Evolutionary conservation across 1,284 basidiomycete genomes (phyloP).

Genomic region (Abortiporus biennis): DNA sequence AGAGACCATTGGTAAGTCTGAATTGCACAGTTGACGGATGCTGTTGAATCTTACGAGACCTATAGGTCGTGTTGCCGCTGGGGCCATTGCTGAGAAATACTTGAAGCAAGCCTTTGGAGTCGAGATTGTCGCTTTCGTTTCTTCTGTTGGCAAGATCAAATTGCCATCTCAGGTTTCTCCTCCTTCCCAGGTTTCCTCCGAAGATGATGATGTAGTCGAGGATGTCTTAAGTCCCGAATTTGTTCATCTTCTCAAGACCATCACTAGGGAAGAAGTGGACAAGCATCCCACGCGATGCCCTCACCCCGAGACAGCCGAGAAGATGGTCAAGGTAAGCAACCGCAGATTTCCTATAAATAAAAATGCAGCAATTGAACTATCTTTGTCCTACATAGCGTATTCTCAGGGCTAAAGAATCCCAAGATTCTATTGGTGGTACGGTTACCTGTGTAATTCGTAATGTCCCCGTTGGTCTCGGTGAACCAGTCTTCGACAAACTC

Average conservation of each 20-base stretch:
- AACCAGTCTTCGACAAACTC: conserved; percentile 98
- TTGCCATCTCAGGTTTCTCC: conserved; percentile 51
- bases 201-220: conserved; percentile 66
- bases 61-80: conserved; percentile 90
- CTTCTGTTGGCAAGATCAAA: conserved; percentile 90
- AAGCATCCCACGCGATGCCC: conserved; percentile 88
- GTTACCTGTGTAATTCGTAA: conserved; percentile 95
- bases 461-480: conserved; percentile 88
- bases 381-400: conserved; percentile 60
- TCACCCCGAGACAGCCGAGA: conserved; percentile 79
- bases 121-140: conserved; percentile 96
- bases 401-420: conserved; percentile 83
- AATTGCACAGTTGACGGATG: background rate
- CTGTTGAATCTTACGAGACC: background rate
- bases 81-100: conserved; percentile 97
- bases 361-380: background rate
- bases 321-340: conserved; percentile 76
- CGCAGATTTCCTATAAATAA: conserved; percentile 3
- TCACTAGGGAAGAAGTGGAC: conserved; percentile 89
- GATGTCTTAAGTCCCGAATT: conserved; percentile 86
- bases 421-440: conserved; percentile 96
- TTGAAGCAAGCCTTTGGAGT: conserved; percentile 84
- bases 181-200: conserved; percentile 35
- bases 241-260: conserved; percentile 69
- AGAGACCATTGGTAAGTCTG: conserved; percentile 83